These are phyloP conservation scores for Boletus insuetus DNA, from an alignment of 768 basidiomycete species.

Conservation along the genomic window DNA sequence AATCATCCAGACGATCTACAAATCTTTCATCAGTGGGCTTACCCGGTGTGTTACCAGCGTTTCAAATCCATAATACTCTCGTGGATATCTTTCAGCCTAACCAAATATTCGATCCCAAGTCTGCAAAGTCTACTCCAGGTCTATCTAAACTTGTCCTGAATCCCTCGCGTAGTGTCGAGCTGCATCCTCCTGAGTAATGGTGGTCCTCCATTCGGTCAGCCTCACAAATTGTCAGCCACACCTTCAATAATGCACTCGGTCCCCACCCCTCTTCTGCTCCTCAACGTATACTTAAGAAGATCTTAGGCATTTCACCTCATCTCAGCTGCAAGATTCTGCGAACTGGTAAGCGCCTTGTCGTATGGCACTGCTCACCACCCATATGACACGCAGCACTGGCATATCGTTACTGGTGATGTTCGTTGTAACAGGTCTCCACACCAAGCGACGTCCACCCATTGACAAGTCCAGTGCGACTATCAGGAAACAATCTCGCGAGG, in stretches of 20 bases:
- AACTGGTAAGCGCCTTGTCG: conserved; percentile 10
- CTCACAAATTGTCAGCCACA: conserved; percentile 18
- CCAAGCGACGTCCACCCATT: conserved; percentile 16
- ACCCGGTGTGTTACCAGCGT: no score
- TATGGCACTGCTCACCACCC: conserved; percentile 2
- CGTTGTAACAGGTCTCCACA: conserved; percentile 21
- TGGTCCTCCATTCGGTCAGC: conserved; percentile 8
- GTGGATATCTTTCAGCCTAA: no score
- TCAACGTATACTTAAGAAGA: neutral
- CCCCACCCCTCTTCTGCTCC: neutral
- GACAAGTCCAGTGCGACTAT: neutral
- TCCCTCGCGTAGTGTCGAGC: no score
- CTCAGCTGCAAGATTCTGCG: neutral
- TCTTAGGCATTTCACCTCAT: neutral
- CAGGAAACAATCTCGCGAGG: neutral
- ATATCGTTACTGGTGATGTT: conserved; percentile 17
- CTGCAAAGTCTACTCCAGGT: no score
- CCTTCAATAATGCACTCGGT: neutral
- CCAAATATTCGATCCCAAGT: no score
- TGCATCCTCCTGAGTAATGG: no score
- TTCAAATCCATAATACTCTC: no score
- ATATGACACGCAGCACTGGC: conserved; percentile 16
- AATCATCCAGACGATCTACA: no score
- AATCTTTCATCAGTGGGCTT: no score
- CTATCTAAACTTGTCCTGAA: no score